Evolutionary conservation across 164 flowering plant species (phyloP).

Genomic region (Sedum album): DNA sequence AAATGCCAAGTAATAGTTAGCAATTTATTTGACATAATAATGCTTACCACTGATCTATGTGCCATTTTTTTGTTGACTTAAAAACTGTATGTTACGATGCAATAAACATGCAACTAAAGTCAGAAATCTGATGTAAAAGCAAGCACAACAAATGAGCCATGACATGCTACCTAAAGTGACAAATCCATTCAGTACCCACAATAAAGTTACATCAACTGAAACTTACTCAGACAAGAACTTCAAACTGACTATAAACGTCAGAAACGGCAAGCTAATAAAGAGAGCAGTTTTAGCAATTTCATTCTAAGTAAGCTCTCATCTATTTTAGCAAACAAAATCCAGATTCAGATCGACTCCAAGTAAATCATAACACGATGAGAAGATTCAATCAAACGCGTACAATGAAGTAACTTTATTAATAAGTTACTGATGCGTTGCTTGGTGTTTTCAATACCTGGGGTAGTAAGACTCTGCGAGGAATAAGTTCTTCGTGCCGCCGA

Average conservation of each 20-base stretch:
- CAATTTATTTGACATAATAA: neutral
- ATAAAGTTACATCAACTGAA: neutral
- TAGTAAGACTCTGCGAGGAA: conserved; percentile 13
- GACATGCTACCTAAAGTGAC: neutral
- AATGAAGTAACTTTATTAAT: neutral
- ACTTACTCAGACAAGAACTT: neutral
- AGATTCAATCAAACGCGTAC: neutral
- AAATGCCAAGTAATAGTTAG: neutral
- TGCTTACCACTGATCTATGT: neutral
- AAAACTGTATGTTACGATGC: neutral
- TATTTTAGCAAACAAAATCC: neutral
- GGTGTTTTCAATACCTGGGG: conserved; percentile 13
- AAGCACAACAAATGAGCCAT: neutral
- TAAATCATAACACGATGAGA: neutral
- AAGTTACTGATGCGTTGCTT: neutral
- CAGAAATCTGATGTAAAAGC: neutral
- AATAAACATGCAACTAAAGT: neutral
- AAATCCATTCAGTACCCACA: neutral
- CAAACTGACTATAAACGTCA: neutral
- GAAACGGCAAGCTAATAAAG: neutral
- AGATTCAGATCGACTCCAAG: neutral
- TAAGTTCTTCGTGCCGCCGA: conserved; percentile 18
- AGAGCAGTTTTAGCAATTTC: neutral
- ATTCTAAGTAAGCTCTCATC: neutral
- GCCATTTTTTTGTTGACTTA: neutral